A percentile compares a stretch with the other conserved stretches of the same genome.
Conservation (phyloP, 805 yeast species). For the Yarrowia porcina region DNA sequence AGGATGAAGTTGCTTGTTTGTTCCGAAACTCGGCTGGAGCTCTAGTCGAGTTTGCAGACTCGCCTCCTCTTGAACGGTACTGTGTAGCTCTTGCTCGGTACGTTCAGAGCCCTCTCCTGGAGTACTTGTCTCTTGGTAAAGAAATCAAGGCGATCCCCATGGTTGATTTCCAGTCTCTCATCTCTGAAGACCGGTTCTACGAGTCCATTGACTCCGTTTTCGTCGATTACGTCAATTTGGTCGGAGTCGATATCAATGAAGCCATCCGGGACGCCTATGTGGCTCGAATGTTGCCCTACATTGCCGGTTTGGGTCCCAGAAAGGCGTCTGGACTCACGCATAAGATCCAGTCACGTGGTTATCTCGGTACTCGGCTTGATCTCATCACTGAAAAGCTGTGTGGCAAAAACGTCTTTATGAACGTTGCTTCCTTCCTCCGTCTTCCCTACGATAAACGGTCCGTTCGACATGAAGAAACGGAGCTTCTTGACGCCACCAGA, state of each 20-base stretch:
- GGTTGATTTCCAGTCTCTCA: conserved; percentile 67
- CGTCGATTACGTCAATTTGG: conserved; percentile 86
- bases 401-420: conserved; percentile 78
- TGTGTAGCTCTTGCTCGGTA: conserved; percentile 88
- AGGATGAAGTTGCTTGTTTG: conserved; percentile 89
- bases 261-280: conserved; percentile 74
- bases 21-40: conserved; percentile 80
- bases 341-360: conserved; percentile 68
- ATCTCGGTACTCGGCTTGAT: conserved; percentile 69
- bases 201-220: conserved; percentile 74
- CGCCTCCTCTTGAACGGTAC: conserved; percentile 74
- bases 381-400: conserved; percentile 76
- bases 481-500: conserved; percentile 87
- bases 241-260: conserved; percentile 90
- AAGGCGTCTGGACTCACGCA: conserved; percentile 84
- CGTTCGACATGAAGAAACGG: conserved; percentile 53
- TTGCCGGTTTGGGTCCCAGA: conserved; percentile 93
- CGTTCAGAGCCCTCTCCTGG: conserved; percentile 87
- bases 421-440: conserved; percentile 85
- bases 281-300: conserved; percentile 68
- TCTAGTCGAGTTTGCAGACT: conserved; percentile 73
- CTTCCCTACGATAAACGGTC: conserved; percentile 67
- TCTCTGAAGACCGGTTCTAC: conserved; percentile 59
- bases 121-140: conserved; percentile 77
- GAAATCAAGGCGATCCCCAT: conserved; percentile 62